Evolutionary conservation across 495 filamentous ascomycete species (phyloP).

Genomic region (Xylaria sp.): DNA sequence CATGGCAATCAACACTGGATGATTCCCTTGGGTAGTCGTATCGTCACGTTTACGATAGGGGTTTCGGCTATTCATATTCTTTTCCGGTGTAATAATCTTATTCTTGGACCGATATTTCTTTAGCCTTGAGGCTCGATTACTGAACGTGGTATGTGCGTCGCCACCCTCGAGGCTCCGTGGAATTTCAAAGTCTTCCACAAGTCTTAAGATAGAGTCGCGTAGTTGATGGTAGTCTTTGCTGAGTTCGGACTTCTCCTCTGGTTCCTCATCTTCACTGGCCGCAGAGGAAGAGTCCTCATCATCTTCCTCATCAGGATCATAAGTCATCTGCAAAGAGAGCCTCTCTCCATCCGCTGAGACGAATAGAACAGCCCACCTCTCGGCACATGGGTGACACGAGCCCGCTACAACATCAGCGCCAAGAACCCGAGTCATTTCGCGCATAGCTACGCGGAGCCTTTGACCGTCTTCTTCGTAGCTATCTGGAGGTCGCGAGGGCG

Average conservation of each 20-base stretch:
- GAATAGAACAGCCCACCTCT: constrained; percentile 77
- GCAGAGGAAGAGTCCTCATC: constrained; percentile 69
- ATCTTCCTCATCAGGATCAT: constrained; percentile 69
- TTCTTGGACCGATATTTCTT: constrained; percentile 60
- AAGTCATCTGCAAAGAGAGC: constrained; percentile 74
- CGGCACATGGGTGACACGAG: constrained; percentile 73
- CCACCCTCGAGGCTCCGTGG: constrained; percentile 65
- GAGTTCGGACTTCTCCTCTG: constrained; percentile 68
- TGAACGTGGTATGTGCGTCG: constrained; percentile 63
- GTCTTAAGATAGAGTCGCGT: constrained; percentile 79
- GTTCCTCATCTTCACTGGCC: constrained; percentile 70
- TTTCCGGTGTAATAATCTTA: constrained; percentile 54
- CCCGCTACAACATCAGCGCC: constrained; percentile 67
- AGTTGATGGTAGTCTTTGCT: constrained; percentile 85
- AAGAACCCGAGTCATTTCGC: constrained; percentile 69
- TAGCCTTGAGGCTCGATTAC: constrained; percentile 64
- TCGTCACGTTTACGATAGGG: constrained; percentile 57
- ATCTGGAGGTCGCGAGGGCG: constrained; percentile 45
- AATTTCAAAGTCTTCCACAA: constrained; percentile 81
- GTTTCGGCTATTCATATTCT: constrained; percentile 60
- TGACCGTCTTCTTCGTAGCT: constrained; percentile 62
- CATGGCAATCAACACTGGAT: constrained; percentile 67
- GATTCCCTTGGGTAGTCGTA: constrained; percentile 35
- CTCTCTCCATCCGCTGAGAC: constrained; percentile 73
- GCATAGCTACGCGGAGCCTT: constrained; percentile 63